Evolutionary conservation across 2,329 filamentous ascomycete species (phyloP).

Genomic region (Aspergillus spinulosporus): DNA sequence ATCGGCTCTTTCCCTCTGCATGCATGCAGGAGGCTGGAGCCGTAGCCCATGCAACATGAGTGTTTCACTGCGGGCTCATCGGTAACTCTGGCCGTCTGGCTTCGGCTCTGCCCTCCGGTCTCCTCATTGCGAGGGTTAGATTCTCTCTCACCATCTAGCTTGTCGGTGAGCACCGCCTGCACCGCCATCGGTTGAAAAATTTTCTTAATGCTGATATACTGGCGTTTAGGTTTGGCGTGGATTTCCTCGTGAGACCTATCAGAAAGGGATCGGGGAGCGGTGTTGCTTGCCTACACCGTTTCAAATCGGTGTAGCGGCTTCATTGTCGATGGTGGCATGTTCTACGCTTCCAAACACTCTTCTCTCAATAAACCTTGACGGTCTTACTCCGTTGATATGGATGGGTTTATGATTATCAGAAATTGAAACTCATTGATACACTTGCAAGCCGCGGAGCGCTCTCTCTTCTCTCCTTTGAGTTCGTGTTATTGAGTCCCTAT

Average conservation of each 20-base stretch:
- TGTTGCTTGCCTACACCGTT: not conserved
- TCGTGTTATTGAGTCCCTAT: too few relatives aligned
- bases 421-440: too few relatives aligned
- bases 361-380: too few relatives aligned
- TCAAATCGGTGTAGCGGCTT: not conserved
- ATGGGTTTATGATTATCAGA: too few relatives aligned
- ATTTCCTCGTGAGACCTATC: constrained; percentile 10
- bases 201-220: constrained; percentile 2
- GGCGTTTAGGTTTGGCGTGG: constrained; percentile 1
- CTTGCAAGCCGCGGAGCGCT: too few relatives aligned
- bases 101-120: not conserved
- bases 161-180: constrained; percentile 7
- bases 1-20: not conserved
- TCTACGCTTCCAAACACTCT: not conserved
- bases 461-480: too few relatives aligned
- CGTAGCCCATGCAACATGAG: not conserved
- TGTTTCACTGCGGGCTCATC: not conserved
- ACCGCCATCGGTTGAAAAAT: not conserved
- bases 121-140: not conserved
- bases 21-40: not conserved
- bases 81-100: not conserved
- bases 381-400: too few relatives aligned
- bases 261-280: constrained; percentile 6
- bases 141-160: constrained; percentile 6
- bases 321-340: not conserved